A percentile compares a stretch with the other conserved stretches of the same genome.
Evolutionary conservation across 192 early-diverging fungal genomes (phyloP).

Genomic region (Gaertneriomyces sp.): DNA sequence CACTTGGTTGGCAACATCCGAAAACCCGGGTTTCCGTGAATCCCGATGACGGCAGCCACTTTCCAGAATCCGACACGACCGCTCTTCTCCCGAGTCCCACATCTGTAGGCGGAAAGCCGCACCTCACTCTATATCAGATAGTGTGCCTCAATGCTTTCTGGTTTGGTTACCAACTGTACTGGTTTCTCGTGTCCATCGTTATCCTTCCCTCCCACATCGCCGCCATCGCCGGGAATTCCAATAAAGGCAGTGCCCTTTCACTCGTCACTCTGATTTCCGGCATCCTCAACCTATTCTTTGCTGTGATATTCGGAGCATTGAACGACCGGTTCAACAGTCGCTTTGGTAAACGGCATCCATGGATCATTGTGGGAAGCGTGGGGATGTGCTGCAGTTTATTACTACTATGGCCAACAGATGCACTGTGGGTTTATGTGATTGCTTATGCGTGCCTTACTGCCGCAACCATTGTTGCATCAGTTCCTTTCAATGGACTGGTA

Average conservation of each 20-base stretch:
- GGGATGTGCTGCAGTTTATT: slow-evolving; percentile 32
- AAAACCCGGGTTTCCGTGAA: too few species aligned
- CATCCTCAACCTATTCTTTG: slow-evolving; percentile 33
- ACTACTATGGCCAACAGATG: slow-evolving; percentile 17
- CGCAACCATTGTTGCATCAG: slow-evolving; percentile 26
- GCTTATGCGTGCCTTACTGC: slow-evolving; percentile 34
- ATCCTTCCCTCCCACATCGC: slow-evolving; percentile 37
- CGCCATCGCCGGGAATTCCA: slow-evolving; percentile 31
- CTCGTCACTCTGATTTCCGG: slow-evolving; percentile 35
- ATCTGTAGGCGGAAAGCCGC: neutral
- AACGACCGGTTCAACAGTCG: slow-evolving; percentile 36
- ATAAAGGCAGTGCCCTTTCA: slow-evolving; percentile 40
- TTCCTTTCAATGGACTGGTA: slow-evolving; percentile 47
- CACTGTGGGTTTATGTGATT: slow-evolving; percentile 31
- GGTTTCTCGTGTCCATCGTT: slow-evolving; percentile 40
- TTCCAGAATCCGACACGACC: neutral
- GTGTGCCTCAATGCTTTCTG: slow-evolving; percentile 36
- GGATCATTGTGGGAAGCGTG: slow-evolving; percentile 35
- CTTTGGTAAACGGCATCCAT: slow-evolving; percentile 29
- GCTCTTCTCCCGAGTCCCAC: neutral
- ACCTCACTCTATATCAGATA: slow-evolving; percentile 8
- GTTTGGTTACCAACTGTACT: slow-evolving; percentile 40
- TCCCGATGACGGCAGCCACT: too few species aligned
- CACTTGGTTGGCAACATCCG: too few species aligned
- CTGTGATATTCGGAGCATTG: slow-evolving; percentile 37